phyloP scores from a whole-genome alignment of 148 eudicot species.

The Camellia lanceoleosa region DNA sequence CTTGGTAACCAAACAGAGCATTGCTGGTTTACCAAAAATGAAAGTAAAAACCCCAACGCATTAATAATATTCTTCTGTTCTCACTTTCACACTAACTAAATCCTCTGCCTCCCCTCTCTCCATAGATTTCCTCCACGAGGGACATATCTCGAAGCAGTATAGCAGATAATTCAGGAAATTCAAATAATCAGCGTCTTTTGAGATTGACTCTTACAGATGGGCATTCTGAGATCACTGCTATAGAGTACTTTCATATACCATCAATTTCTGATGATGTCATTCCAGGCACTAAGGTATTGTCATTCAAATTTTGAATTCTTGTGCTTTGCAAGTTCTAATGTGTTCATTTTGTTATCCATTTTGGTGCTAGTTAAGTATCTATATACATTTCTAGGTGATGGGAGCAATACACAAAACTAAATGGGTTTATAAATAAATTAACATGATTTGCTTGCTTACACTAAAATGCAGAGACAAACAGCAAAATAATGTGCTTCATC shows the following conservation, averaged over 20 bases:
- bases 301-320: neutral
- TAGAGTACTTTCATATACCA: slow-evolving; percentile 68
- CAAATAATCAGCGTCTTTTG: slow-evolving; percentile 51
- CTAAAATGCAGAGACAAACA: neutral
- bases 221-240: slow-evolving; percentile 66
- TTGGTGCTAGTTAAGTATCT: neutral
- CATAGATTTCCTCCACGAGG: slow-evolving; percentile 62
- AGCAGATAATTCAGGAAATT: slow-evolving; percentile 43
- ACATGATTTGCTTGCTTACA: neutral
- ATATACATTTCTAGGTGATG: neutral
- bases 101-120: slow-evolving; percentile 1
- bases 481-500: neutral
- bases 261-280: slow-evolving; percentile 64
- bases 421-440: neutral
- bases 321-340: neutral
- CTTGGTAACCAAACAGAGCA: neutral
- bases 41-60: neutral
- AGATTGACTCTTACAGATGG: slow-evolving; percentile 81
- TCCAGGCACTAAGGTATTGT: slow-evolving; percentile 82
- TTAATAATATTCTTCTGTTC: neutral
- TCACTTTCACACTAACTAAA: neutral
- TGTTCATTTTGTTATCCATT: neutral
- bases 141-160: slow-evolving; percentile 71
- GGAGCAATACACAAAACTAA: neutral
- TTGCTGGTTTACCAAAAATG: neutral